These are phyloP conservation scores for Sclerotinia sclerotiorum DNA, from an alignment of 2,329 filamentous ascomycete species.

Conservation along the genomic window DNA sequence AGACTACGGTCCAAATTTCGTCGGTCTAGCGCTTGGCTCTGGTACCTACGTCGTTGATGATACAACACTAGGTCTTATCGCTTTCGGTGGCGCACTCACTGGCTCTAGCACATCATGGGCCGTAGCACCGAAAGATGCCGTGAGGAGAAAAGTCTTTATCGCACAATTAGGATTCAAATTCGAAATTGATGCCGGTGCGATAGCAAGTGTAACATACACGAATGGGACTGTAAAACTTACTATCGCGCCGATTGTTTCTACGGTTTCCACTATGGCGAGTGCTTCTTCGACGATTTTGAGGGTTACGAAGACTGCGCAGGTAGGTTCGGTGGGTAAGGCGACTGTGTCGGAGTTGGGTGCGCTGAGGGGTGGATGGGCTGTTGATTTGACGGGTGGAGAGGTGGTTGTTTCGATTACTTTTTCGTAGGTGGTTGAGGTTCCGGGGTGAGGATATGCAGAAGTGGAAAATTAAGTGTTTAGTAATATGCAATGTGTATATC, in stretches of 20 bases:
- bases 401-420: slow-evolving; percentile 36
- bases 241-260: slow-evolving; percentile 23
- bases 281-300: slow-evolving; percentile 24
- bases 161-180: slow-evolving; percentile 47
- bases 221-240: not conserved
- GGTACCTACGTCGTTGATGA: slow-evolving; percentile 52
- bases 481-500: too few species aligned
- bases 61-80: slow-evolving; percentile 47
- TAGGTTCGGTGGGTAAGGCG: slow-evolving; percentile 11
- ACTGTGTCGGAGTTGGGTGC: not conserved
- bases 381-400: slow-evolving; percentile 14
- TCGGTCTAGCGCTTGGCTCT: slow-evolving; percentile 52
- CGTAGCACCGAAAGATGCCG: slow-evolving; percentile 48
- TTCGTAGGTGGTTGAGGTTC: not conserved
- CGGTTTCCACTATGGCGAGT: slow-evolving; percentile 4
- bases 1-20: slow-evolving; percentile 57
- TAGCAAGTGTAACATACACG: slow-evolving; percentile 44
- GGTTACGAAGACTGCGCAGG: slow-evolving; percentile 25
- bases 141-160: slow-evolving; percentile 50
- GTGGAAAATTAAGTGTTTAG: too few species aligned
- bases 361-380: slow-evolving; percentile 19
- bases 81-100: slow-evolving; percentile 49
- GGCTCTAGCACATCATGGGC: slow-evolving; percentile 32
- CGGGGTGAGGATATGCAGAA: not conserved
- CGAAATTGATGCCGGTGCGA: slow-evolving; percentile 47